Evolutionary conservation across 139 green algal species (phyloP), one percentile per base, ranked within the genome.

Genomic region (Limnomonas spitsbergensis): DNA sequence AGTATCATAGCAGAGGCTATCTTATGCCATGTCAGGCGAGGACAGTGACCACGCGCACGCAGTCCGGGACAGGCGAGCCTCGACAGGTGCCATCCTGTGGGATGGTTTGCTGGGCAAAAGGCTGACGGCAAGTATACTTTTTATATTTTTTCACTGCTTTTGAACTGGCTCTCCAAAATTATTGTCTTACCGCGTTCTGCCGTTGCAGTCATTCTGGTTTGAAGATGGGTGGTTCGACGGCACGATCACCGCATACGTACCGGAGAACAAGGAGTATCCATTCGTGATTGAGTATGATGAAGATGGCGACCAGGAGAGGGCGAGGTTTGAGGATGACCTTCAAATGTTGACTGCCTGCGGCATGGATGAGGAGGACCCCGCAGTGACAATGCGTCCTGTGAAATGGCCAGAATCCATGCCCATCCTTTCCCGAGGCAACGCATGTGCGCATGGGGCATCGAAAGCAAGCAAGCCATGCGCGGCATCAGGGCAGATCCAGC

Each of bases 241-340:
- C 6, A 4, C 4, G 14, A 53, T 76, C 32, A n/a, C 14, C 26
- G 53, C 54, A 29, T 76, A 54, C 69, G 35, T 52, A 14, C 14
- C 69, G 35, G 26, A 24, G 54, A 52, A 53, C 14, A 24, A 53
- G 37, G 69, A 24, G 4, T 29, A 76, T 29, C 24, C 37, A 29
- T 35, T 24, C 9, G 24, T 29, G 31, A 53, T 47, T 6, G 26
- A 40, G 9, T 31, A 53, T 24, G n/a, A 54, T 53, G 27, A 71
- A 32, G 69, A 76, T n/a, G 69, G 69, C 35, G 69, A 76, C 9
- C 20, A 76, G 69, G 69, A 76, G 69, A 27, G 69, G 37, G 34
- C 6, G 4, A 76, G 9, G 69, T 76, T 76, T n/a, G 7, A 29
- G 54, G 32, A 53, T 24, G 37, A 76, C 27, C 69, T 76, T 6